Conservation (phyloP, 441 rosid genomes). For the Lepidium campestre region DNA sequence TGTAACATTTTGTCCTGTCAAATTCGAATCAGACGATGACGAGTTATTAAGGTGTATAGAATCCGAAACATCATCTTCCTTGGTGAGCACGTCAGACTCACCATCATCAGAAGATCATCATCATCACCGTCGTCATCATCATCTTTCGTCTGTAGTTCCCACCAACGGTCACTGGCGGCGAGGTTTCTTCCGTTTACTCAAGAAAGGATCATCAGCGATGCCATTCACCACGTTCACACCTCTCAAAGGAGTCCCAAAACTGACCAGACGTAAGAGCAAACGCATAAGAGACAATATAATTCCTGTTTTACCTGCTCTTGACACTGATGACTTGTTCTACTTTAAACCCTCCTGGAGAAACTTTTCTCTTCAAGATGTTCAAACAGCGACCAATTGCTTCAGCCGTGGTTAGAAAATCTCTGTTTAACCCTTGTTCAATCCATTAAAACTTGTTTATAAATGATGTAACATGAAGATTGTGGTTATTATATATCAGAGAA, state of each 20-base stretch:
- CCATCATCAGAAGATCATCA: constrained; percentile 22
- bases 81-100: constrained; percentile 57
- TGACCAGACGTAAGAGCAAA: constrained; percentile 61
- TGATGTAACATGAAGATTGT: neutral
- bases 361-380: constrained; percentile 56
- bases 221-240: constrained; percentile 48
- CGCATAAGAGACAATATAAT: constrained; percentile 51
- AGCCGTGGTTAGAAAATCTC: constrained; percentile 47
- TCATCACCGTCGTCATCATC: constrained; percentile 13
- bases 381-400: constrained; percentile 65
- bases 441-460: neutral
- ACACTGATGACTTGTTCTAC: constrained; percentile 50
- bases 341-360: constrained; percentile 82
- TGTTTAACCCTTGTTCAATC: neutral
- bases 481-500: constrained; percentile 37
- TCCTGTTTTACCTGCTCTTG: constrained; percentile 41
- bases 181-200: constrained; percentile 51
- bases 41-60: constrained; percentile 33
- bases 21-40: constrained; percentile 28
- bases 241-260: constrained; percentile 48
- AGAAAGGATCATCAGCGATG: constrained; percentile 50
- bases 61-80: constrained; percentile 38
- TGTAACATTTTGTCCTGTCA: neutral
- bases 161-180: constrained; percentile 38
- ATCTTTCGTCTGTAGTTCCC: neutral